Evolutionary conservation across 2,329 filamentous ascomycete species (phyloP).

Genomic region (Achaetomium macrosporum): DNA sequence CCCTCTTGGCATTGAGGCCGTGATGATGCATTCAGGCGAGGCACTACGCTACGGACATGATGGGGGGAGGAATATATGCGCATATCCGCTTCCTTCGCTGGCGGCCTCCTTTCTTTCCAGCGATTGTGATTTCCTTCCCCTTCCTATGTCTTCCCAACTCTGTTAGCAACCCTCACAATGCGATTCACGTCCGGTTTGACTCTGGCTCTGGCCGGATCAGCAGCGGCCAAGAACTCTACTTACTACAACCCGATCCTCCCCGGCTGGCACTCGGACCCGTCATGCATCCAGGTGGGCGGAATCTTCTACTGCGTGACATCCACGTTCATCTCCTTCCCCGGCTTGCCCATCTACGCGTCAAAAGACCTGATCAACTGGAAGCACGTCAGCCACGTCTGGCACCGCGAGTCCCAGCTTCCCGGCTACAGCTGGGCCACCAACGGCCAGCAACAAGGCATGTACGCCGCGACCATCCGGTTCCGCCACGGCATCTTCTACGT

Average conservation of each 20-base stretch:
- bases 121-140: no score
- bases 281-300: conserved; percentile 38
- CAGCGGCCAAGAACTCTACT: conserved; percentile 21
- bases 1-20: no score
- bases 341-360: conserved; percentile 48
- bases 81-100: no score
- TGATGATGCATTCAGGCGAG: no score
- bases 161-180: not conserved
- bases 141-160: no score
- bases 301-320: conserved; percentile 48
- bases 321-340: conserved; percentile 48
- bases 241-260: conserved; percentile 42
- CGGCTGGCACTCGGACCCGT: conserved; percentile 46
- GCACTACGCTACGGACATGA: no score
- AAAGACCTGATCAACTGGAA: conserved; percentile 47
- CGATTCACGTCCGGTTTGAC: not conserved
- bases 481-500: conserved; percentile 30
- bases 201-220: not conserved
- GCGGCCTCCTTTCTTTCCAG: no score
- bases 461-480: conserved; percentile 30
- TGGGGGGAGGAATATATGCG: no score
- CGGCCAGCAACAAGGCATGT: conserved; percentile 30
- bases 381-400: conserved; percentile 36
- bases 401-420: conserved; percentile 37
- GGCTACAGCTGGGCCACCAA: conserved; percentile 29